Evolutionary conservation across 441 rosid genomes (phyloP), one percentile per base, ranked within the genome.

Genomic region (Gossypium schwendimanii): DNA sequence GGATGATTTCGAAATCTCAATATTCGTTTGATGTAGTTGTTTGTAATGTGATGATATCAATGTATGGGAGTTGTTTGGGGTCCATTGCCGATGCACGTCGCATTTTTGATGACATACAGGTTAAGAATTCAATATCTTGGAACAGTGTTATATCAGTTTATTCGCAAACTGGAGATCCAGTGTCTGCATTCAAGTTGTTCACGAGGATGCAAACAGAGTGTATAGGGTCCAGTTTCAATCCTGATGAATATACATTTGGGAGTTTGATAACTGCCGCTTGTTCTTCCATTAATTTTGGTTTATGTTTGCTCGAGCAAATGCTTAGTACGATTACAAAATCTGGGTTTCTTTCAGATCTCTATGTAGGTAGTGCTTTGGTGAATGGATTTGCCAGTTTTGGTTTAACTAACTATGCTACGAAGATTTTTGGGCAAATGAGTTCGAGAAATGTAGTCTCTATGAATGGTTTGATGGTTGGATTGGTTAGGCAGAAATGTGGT

Each of bases 381-480:
- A 80, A 82, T 76, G 97, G 90, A 24, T 88, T 93, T 81, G 87
- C 96, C 60, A 87, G 85, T 85, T 78, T 79, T 71, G 94, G 94
- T 17, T 76, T 82, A 61, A 63, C 84, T 58, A 79, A 79, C 79
- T 77, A 78, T 74, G 94, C 98, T 62, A 82, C 57, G 79, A 81
- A 78, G 73, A 79, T 90, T 75, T 87, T 90, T 79, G 77, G 77
- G 81, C 87, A 82, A 83, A 84, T 91, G 96, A 82, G 77, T 54
- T 63, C 72, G 61, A 86, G 80, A 82, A 93, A 91, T 77, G 93
- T 81, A 1, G 90, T 91, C 73, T 86, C 94, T 33, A 69, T 91
- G 87, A 90, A 93, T 69, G 94, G 96, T 24, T 70, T 93, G 77
- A 91, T 93, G 93, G 91, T 86, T 82, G 98, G 96, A 81, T 78